phyloP scores from a whole-genome alignment of 495 filamentous ascomycete species.

The Emericellopsis terricola region DNA sequence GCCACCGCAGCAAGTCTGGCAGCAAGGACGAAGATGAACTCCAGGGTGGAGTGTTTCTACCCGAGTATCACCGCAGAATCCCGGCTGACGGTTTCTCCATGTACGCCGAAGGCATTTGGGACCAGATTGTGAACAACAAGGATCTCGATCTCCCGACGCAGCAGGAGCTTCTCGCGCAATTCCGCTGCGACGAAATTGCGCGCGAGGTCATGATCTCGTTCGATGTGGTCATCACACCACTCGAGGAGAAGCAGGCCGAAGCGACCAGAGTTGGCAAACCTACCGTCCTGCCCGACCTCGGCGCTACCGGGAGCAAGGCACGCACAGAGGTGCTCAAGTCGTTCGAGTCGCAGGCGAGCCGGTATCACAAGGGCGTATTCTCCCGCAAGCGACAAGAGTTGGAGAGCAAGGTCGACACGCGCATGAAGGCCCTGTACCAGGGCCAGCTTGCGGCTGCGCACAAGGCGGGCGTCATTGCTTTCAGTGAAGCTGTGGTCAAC shows the following conservation, averaged over 20 bases:
- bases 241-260: constrained; percentile 73
- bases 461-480: constrained; percentile 71
- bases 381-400: constrained; percentile 68
- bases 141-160: constrained; percentile 93
- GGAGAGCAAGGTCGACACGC: constrained; percentile 65
- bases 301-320: constrained; percentile 51
- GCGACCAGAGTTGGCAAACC: constrained; percentile 50
- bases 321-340: constrained; percentile 57
- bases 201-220: constrained; percentile 72
- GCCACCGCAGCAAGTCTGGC: constrained; percentile 44
- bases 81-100: constrained; percentile 87
- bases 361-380: constrained; percentile 94
- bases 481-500: constrained; percentile 62
- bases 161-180: constrained; percentile 91
- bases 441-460: constrained; percentile 74
- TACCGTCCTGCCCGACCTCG: constrained; percentile 56
- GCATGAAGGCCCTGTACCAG: constrained; percentile 74
- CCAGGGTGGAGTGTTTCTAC: constrained; percentile 65
- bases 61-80: constrained; percentile 89
- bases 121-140: constrained; percentile 97
- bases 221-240: constrained; percentile 60
- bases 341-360: constrained; percentile 77
- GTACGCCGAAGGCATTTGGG: constrained; percentile 89
- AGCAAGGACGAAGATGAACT: constrained; percentile 45
- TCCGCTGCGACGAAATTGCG: constrained; percentile 91